Conservation (phyloP, 2,329 filamentous ascomycete genomes). For the Fusarium redolens region DNA sequence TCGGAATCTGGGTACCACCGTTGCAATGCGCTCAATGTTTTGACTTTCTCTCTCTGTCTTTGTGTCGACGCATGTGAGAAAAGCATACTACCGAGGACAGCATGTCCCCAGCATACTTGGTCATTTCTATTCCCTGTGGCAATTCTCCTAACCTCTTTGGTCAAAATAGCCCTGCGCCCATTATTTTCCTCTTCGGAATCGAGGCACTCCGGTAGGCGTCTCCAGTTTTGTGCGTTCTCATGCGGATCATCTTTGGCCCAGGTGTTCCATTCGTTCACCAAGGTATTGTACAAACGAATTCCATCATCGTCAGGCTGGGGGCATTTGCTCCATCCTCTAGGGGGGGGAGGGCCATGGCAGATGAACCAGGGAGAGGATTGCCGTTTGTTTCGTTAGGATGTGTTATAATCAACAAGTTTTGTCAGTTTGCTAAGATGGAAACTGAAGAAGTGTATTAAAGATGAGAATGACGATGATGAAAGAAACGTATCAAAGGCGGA, state of each 20-base stretch:
- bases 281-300: background rate
- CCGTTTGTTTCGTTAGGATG: background rate
- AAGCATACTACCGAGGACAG: background rate
- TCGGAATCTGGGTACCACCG: background rate
- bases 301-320: too few relatives aligned
- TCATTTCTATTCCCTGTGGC: fast-evolving
- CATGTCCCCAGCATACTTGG: background rate
- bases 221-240: background rate
- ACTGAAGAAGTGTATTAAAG: background rate
- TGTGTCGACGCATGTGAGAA: too few relatives aligned
- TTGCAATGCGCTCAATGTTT: background rate
- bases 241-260: background rate
- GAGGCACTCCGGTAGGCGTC: too few relatives aligned
- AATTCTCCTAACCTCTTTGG: too few relatives aligned
- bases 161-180: too few relatives aligned
- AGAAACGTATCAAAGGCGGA: background rate
- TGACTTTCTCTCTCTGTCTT: too few relatives aligned
- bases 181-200: too few relatives aligned
- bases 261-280: background rate
- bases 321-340: too few relatives aligned
- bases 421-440: background rate
- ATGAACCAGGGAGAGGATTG: background rate
- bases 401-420: background rate
- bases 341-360: too few relatives aligned
- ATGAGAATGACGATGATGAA: background rate